Conservation (phyloP, 352 stramenopile genomes). For the Pythium diclinum region DNA sequence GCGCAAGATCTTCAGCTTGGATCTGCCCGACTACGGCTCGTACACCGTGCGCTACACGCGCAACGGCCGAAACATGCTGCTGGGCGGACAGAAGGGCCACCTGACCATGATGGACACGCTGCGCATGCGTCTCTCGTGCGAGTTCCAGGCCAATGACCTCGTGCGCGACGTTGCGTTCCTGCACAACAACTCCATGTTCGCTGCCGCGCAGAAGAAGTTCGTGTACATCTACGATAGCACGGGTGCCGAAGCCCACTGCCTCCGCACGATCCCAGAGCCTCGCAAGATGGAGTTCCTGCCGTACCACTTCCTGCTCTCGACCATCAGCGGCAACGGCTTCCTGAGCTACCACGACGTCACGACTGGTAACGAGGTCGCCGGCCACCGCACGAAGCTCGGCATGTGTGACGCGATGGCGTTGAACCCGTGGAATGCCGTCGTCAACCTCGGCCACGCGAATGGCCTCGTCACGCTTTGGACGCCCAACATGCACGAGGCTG, state of each 20-base stretch:
- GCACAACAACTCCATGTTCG: constrained; percentile 97
- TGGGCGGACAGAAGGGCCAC: constrained; percentile 94
- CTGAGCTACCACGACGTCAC: constrained; percentile 97
- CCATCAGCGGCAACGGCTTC: constrained; percentile 86
- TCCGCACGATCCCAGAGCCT: constrained; percentile 91
- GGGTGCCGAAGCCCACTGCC: constrained; percentile 96
- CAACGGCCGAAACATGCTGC: constrained; percentile 93
- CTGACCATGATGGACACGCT: constrained; percentile 94
- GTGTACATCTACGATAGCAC: constrained; percentile 97
- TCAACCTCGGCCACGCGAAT: constrained; percentile 96
- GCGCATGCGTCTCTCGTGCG: constrained; percentile 88
- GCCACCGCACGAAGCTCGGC: constrained; percentile 92
- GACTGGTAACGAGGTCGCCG: constrained; percentile 90
- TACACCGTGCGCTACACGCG: constrained; percentile 95
- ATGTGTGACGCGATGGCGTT: constrained; percentile 90
- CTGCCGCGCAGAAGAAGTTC: constrained; percentile 96
- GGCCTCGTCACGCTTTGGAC: constrained; percentile 98
- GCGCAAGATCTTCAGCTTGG: constrained; percentile 94
- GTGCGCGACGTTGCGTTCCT: constrained; percentile 96
- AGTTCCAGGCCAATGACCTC: constrained; percentile 94
- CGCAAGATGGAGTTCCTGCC: constrained; percentile 95
- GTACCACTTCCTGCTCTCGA: constrained; percentile 98
- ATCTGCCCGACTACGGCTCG: constrained; percentile 89
- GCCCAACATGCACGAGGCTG: constrained; percentile 89
- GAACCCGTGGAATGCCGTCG: constrained; percentile 96